A percentile compares a stretch with the other conserved stretches of the same genome.
Evolutionary conservation across 805 yeast genomes (phyloP).

Genomic region (Wickerhamiella domercqiae): DNA sequence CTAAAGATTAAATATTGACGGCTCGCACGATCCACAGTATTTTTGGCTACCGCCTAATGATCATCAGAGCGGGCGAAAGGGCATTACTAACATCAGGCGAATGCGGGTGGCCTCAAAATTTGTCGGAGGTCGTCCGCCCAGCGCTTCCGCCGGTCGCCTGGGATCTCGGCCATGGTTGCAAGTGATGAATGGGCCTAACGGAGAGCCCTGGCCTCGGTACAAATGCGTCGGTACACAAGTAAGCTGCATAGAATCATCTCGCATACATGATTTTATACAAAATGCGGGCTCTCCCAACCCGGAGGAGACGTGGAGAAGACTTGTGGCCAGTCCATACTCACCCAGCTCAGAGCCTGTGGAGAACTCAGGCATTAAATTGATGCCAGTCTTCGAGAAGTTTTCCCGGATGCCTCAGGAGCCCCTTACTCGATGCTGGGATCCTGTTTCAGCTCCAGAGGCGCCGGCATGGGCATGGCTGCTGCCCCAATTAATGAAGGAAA

Average conservation of each 20-base stretch:
- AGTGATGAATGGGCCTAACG: neutral
- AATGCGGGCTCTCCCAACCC: neutral
- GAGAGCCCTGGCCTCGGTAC: neutral
- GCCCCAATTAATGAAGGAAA: no score
- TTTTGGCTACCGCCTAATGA: no score
- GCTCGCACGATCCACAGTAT: no score
- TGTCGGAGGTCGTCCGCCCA: neutral
- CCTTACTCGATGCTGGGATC: no score
- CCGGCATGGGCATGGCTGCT: no score
- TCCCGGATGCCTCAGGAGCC: no score
- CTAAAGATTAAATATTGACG: no score
- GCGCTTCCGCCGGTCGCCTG: neutral
- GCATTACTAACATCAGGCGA: no score
- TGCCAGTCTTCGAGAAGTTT: no score
- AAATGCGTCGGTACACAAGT: neutral
- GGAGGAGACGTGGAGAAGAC: neutral
- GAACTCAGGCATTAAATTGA: no score
- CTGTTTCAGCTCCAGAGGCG: no score
- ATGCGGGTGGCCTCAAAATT: conserved; percentile 14
- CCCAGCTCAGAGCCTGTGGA: neutral
- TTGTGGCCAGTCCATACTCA: neutral
- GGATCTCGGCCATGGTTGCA: neutral
- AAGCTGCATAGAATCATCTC: neutral
- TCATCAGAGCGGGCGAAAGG: no score
- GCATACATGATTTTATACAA: neutral